phyloP scores from a whole-genome alignment of 2,329 filamentous ascomycete genomes.

The Geosmithia putterillii region DNA sequence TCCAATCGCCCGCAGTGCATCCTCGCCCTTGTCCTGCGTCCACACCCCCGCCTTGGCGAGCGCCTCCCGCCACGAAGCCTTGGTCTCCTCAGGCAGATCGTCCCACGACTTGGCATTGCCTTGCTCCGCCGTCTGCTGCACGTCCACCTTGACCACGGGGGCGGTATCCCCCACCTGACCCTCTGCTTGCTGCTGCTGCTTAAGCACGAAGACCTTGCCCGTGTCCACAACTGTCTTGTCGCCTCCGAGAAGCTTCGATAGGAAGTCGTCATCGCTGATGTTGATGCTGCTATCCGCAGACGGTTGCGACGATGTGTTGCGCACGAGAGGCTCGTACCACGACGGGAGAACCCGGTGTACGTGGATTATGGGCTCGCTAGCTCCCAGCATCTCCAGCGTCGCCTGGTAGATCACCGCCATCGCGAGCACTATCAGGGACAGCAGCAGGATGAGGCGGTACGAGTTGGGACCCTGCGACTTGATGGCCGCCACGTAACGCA shows the following conservation, averaged over 20 bases:
- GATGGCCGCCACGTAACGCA: slow-evolving; percentile 59
- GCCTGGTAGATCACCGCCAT: slow-evolving; percentile 51
- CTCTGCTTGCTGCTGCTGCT: neutral
- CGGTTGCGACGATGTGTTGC: no score
- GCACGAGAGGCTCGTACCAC: slow-evolving; percentile 21
- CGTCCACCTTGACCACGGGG: slow-evolving; percentile 14
- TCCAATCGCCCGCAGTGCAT: slow-evolving; percentile 61
- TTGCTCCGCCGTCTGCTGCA: slow-evolving; percentile 33
- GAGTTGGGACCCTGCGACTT: slow-evolving; percentile 40
- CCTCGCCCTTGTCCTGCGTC: slow-evolving; percentile 68
- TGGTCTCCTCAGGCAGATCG: slow-evolving; percentile 51
- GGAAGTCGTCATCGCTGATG: slow-evolving; percentile 16
- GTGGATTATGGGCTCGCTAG: slow-evolving; percentile 42
- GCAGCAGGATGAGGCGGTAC: slow-evolving; percentile 35
- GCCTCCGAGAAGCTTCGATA: slow-evolving; percentile 23
- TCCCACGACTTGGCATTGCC: slow-evolving; percentile 55
- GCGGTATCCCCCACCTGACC: slow-evolving; percentile 3
- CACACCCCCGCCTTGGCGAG: slow-evolving; percentile 63
- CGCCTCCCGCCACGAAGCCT: slow-evolving; percentile 55
- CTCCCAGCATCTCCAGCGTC: slow-evolving; percentile 50
- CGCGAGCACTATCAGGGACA: slow-evolving; percentile 44
- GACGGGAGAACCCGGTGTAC: slow-evolving; percentile 42
- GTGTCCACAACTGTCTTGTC: slow-evolving; percentile 7
- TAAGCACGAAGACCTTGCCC: neutral
- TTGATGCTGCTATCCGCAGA: slow-evolving; percentile 11